Evolutionary conservation across 352 stramenopile genomes (phyloP).

Genomic region (Globisporangium nagaii): DNA sequence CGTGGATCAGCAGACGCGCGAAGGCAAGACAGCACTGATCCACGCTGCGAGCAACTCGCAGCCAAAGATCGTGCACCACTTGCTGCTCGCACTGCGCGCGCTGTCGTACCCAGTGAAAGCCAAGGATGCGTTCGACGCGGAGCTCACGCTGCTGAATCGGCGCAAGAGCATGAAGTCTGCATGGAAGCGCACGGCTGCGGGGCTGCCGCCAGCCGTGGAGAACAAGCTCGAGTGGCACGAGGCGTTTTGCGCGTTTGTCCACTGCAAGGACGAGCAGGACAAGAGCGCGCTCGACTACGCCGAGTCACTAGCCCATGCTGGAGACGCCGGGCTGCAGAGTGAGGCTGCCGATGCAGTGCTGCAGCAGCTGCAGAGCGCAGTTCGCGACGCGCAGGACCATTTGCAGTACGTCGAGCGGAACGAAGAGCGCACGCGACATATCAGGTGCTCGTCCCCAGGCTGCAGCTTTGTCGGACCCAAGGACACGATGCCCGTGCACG

Average conservation of each 20-base stretch:
- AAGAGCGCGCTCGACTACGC: slow-evolving; percentile 34
- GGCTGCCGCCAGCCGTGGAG: slow-evolving; percentile 10
- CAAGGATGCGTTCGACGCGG: slow-evolving; percentile 16
- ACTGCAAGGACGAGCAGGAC: slow-evolving; percentile 20
- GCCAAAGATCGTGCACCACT: slow-evolving; percentile 41
- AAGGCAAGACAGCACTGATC: slow-evolving; percentile 64
- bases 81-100: slow-evolving; percentile 40
- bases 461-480: slow-evolving; percentile 45
- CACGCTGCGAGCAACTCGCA: slow-evolving; percentile 60
- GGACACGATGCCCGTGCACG: slow-evolving; percentile 52
- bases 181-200: slow-evolving; percentile 2
- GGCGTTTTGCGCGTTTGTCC: slow-evolving; percentile 35
- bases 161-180: slow-evolving; percentile 15
- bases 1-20: slow-evolving; percentile 33
- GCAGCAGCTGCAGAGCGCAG: slow-evolving; percentile 25
- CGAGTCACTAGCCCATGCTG: slow-evolving; percentile 4
- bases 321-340: neutral
- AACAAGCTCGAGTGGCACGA: slow-evolving; percentile 52
- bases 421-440: slow-evolving; percentile 31
- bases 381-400: slow-evolving; percentile 40
- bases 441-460: slow-evolving; percentile 30
- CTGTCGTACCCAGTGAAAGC: slow-evolving; percentile 22
- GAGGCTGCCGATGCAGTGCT: slow-evolving; percentile 19
- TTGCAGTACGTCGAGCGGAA: slow-evolving; percentile 44
- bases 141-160: slow-evolving; percentile 9